Evolutionary conservation across 345 rosid species (phyloP), one percentile per base, ranked within the genome.

Genomic region (Carallia brachiata): DNA sequence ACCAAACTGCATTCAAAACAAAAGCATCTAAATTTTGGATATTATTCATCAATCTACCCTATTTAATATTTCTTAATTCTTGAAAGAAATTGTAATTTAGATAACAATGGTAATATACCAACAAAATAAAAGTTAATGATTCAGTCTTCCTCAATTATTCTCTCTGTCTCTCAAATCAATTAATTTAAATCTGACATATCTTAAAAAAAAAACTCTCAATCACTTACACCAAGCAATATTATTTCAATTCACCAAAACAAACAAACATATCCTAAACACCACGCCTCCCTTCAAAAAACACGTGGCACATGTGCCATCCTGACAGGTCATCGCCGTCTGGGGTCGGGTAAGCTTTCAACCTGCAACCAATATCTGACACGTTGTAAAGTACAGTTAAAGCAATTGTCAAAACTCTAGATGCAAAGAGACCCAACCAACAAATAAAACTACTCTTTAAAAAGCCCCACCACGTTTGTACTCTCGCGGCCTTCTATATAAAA

Each of bases 291-390:
- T 12, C 10, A 18, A 13, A 34, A 12, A 7, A 7, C 16, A 32
- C 37, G 12, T 12, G 18, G 16, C 64, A 75, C 69, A 65, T 69
- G 73, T 63, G 15, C 23, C 36, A 27, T 1, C 6, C 13, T 16
- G 71, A 76, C 82, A 70, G 2, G 72, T 74, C 78, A 48, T 39
- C 39, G 9, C 67, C 69, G 19, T 48, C 63, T 52, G 31, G 36
- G 36, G 7, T 16, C 31, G 36, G 52, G 57, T 23, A 30, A 66
- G 62, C 65, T 62, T 32, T 69, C 72, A 64, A 36, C 19, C 60
- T 60, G 73, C 70, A 72, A 68, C 73, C 54, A 31, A 16, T 30
- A 13, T 62, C 72, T 39, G 57, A 78, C 81, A 75, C 81, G 75
- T 69, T 52, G 79, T 64, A 32, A 19, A 52, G 74, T 70, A 70